A percentile compares a stretch with the other conserved stretches of the same genome.
Conservation (phyloP, 2,329 filamentous ascomycete genomes). For the Venturia carpophila region DNA sequence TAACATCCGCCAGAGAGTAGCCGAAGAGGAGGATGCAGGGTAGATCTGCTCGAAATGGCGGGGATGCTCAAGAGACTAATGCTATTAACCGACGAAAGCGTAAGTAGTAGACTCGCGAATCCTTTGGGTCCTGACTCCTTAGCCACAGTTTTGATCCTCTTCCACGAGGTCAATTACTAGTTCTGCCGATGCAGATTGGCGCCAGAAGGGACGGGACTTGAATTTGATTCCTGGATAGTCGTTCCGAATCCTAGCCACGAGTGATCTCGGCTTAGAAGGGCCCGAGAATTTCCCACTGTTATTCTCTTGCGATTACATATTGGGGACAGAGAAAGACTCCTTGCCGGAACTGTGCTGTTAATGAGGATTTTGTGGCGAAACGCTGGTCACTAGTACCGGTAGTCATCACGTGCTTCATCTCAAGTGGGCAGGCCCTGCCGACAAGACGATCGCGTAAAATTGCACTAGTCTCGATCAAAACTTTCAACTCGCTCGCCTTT, state of each 20-base stretch:
- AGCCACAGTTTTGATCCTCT: neutral
- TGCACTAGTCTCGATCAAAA: neutral
- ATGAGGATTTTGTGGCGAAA: neutral
- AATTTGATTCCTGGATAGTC: neutral
- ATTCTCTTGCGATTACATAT: neutral
- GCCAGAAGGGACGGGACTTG: neutral
- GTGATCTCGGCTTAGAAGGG: neutral
- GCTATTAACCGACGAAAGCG: slow-evolving; percentile 4
- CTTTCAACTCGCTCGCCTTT: neutral
- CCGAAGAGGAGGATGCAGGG: neutral
- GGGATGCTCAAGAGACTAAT: neutral
- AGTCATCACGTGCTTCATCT: neutral
- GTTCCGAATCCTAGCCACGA: slow-evolving; percentile 2
- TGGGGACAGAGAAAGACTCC: neutral
- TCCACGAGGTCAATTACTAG: neutral
- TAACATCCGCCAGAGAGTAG: neutral
- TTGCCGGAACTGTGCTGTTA: neutral
- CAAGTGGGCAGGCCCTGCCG: neutral
- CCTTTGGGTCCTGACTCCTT: neutral
- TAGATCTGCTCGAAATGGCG: neutral
- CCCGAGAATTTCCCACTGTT: neutral
- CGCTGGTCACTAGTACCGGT: too few relatives aligned
- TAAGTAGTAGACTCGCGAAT: neutral
- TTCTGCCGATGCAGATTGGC: slow-evolving; percentile 1
- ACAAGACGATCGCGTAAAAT: neutral